phyloP scores from a whole-genome alignment of 2,329 filamentous ascomycete genomes.

The Emergomyces orientalis region DNA sequence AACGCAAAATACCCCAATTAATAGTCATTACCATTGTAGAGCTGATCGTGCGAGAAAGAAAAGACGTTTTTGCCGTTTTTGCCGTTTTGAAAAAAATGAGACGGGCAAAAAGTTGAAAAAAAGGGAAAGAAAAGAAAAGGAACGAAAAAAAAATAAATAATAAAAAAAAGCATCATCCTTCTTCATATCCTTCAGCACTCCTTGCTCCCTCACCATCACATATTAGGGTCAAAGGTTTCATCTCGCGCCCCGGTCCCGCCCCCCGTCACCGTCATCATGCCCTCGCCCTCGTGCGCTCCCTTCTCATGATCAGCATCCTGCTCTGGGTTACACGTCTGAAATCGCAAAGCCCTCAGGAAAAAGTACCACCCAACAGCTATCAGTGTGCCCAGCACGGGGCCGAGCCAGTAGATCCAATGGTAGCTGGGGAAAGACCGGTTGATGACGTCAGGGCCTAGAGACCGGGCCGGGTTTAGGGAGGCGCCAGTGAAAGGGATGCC shows the following conservation, averaged over 20 bases:
- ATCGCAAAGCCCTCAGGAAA: constrained; percentile 39
- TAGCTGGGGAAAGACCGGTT: constrained; percentile 38
- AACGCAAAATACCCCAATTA: no score
- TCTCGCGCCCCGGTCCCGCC: neutral
- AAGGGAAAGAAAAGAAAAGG: no score
- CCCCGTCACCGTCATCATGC: neutral
- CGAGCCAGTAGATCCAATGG: constrained; percentile 46
- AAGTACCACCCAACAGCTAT: constrained; percentile 43
- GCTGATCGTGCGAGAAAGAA: no score
- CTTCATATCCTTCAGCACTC: no score
- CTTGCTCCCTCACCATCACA: neutral
- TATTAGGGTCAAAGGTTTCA: neutral
- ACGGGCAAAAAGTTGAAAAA: no score
- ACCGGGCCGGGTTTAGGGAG: constrained; percentile 42
- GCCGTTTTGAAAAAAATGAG: no score
- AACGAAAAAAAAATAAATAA: no score
- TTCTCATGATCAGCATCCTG: constrained; percentile 47
- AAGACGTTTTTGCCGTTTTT: no score
- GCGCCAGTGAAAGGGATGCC: constrained; percentile 35
- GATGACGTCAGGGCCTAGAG: constrained; percentile 41
- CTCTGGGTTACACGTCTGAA: constrained; percentile 38
- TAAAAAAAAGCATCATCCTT: no score
- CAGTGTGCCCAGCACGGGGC: constrained; percentile 38
- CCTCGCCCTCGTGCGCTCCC: neutral
- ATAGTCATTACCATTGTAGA: no score